Evolutionary conservation across 2,329 filamentous ascomycete genomes (phyloP), one percentile per base, ranked within the genome.

Genomic region (Fusarium gaditjirri): DNA sequence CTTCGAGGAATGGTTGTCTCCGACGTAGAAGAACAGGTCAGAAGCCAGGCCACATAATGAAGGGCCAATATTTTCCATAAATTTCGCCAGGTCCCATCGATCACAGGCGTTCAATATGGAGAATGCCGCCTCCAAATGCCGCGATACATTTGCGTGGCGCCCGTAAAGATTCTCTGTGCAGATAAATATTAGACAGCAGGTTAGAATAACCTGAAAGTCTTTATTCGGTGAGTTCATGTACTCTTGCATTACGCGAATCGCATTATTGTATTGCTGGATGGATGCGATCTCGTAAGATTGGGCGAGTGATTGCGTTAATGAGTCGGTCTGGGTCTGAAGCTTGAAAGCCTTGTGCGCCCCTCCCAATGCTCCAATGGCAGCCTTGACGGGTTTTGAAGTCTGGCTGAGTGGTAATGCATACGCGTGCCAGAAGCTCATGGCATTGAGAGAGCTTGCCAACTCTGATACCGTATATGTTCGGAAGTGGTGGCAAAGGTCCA

Each of bases 131-230:
- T 68, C 65, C 2, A 68, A n/a, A 7, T 71, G 68, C 7, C 56
- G 38, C 5, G 44, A 27, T 1, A 67, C 55, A 8, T 71, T 71
- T 1, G 11, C 8, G 14, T 71, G 23, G 2, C 61, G 52, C 0
- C 67, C 68, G 12, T 71, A 55, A 3, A 71, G 31, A 8, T 39
- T 43, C 33, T 71, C 68, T 0, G 33, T 71, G 21, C 68, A 71
- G 6, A 71, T 71, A 6, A 71, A 71, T 17, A 71, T 43, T 8
- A 71, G 3, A 5, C 68, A 71, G 8, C 68, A 71, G 1, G 60
- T 71, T 2, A 71, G 6, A 19, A 68, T 53, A 4, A 63, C 60
- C 27, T 71, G 49, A 0, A 71, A 19, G 12, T 63, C 54, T 8
- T 33, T 58, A 0, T 53, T 43, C 0, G 61, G 52, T 1, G 44